Evolutionary conservation across 2,329 filamentous ascomycete genomes (phyloP).

Genomic region (Colletotrichum sp.): DNA sequence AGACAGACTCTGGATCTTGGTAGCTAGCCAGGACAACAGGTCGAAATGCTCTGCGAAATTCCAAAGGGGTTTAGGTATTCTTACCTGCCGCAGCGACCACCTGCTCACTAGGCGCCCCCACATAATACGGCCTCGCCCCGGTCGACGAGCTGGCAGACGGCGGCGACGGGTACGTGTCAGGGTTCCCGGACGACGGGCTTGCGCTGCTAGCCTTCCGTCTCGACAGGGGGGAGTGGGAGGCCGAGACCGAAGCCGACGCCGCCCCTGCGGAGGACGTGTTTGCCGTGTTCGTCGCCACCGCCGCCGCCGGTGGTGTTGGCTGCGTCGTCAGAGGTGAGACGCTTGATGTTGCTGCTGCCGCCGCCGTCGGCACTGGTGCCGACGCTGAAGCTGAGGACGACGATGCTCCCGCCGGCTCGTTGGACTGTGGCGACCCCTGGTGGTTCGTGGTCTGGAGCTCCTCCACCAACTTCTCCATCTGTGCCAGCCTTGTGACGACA

Average conservation of each 20-base stretch:
- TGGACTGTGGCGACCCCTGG: not conserved
- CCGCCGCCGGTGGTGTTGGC: not conserved
- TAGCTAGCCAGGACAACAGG: not conserved
- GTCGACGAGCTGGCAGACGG: conserved; percentile 9
- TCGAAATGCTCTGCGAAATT: not conserved
- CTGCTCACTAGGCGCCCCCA: not conserved
- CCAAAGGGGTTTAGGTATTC: not conserved
- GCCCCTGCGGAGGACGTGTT: conserved; percentile 12
- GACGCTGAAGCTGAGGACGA: not conserved
- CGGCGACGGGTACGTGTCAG: conserved; percentile 8
- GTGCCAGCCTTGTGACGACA: conserved; percentile 17
- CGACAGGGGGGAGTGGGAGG: not conserved
- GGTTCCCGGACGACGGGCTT: conserved; percentile 5
- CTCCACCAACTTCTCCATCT: conserved; percentile 19
- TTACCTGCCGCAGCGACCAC: conserved; percentile 7
- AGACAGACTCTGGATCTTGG: not conserved
- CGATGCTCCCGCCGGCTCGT: not conserved
- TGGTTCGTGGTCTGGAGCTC: conserved; percentile 13
- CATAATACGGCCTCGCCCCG: conserved; percentile 7
- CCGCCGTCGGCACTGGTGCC: not conserved
- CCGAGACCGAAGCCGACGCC: conserved; percentile 27
- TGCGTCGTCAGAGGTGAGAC: not conserved
- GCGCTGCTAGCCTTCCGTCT: conserved; percentile 8
- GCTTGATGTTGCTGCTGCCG: not conserved
- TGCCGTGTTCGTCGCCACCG: not conserved